Base-by-base conservation (phyloP, 2,329 filamentous ascomycete genomes). In the Botryotinia convoluta region DNA sequence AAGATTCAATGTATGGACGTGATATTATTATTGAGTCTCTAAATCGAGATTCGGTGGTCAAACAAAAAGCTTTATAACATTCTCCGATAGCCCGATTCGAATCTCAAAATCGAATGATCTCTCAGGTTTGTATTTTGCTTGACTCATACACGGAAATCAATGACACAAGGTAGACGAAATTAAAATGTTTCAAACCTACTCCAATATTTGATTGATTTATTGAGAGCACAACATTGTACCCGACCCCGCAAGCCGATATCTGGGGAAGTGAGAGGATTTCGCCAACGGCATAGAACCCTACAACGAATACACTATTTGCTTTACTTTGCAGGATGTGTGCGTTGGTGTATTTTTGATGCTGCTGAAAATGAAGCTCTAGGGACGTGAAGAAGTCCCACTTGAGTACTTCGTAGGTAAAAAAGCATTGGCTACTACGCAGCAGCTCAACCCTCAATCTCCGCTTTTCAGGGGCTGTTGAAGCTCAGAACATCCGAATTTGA, bases 211-310 rank as follows among this genome's bases (percentile, higher is more conserved):
- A 59, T 68, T 72, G 70, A 39, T 39, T 67, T 37, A 20, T 64
- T 39, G 29, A 65, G 29, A 65, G 37, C 62, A 72, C 62, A 68
- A 37, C 45, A 48, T 37, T 45, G 62, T 48, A 67, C 48, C 51
- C 32, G 62, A 72, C 63, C 63, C 62, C 62, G 70, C 70, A 72
- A 68, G 70, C 62, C 62, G 37, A 42, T 42, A 22, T 59, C 60
- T 16, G 26, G 26, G 16, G 60, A 63, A 16, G 18, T 20, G 5
- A 18, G 26, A 63, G 61, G 32, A n/a, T 54, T 35, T 44, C 3
- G 60, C 37, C 20, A 26, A 57, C 20, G 26, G 35, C 51, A 18
- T 18, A 62, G 8, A 37, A 42, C 26, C 22, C 35, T 39, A 39
- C 14, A 61, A 61, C 26, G 10, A 35, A 42, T 39, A n/a, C 32